phyloP scores from a whole-genome alignment of 441 rosid species.

The Eruca vesicaria region DNA sequence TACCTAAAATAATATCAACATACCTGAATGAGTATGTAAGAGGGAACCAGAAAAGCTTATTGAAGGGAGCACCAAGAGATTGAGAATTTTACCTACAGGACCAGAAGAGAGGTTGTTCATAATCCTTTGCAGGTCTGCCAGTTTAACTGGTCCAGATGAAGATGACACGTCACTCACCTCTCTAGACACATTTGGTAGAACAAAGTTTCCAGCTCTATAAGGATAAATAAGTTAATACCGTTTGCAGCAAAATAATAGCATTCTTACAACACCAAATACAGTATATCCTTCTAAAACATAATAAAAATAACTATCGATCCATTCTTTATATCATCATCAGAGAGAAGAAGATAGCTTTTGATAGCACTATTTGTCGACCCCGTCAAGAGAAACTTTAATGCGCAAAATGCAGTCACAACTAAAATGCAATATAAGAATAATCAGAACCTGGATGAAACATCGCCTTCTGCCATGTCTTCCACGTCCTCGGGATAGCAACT shows the following conservation, averaged over 20 bases:
- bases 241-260: neutral
- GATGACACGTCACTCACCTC: slow-evolving; percentile 78
- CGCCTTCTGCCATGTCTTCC: slow-evolving; percentile 80
- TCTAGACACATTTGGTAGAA: slow-evolving; percentile 57
- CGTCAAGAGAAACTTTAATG: slow-evolving; percentile 6
- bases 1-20: slow-evolving; percentile 48
- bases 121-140: slow-evolving; percentile 89
- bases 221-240: slow-evolving; percentile 1
- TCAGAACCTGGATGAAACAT: slow-evolving; percentile 77
- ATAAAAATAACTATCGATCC: neutral
- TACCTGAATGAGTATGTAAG: slow-evolving; percentile 31
- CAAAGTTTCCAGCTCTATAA: slow-evolving; percentile 82
- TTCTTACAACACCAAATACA: neutral
- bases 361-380: neutral
- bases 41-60: neutral
- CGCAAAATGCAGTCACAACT: neutral
- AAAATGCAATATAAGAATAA: slow-evolving; percentile 6
- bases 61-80: neutral
- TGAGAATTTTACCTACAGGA: slow-evolving; percentile 56
- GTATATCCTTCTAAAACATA: neutral
- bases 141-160: slow-evolving; percentile 84
- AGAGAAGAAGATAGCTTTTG: neutral
- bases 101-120: slow-evolving; percentile 62
- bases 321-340: neutral
- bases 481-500: slow-evolving; percentile 57